These are phyloP conservation scores for Triangularia setosa DNA, from an alignment of 2,329 filamentous ascomycete species.

Conservation along the genomic window DNA sequence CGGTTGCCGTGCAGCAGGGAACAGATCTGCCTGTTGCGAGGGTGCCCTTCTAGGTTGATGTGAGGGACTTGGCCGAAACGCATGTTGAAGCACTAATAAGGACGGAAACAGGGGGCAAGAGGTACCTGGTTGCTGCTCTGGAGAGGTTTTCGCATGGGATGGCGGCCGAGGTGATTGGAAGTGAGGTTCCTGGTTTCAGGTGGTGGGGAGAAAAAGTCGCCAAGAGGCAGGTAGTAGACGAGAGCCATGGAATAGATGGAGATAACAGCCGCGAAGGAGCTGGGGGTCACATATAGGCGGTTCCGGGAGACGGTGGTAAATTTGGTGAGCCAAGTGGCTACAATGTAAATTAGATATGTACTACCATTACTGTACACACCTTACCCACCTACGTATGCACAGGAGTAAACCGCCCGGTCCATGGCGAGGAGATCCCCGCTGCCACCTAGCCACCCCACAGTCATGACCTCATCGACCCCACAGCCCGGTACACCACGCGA, in stretches of 20 bases:
- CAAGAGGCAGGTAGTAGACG: constrained; percentile 35
- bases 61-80: constrained; percentile 41
- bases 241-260: constrained; percentile 41
- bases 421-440: too few relatives aligned
- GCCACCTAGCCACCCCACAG: background rate
- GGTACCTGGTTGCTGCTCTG: constrained; percentile 38
- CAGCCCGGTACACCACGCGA: background rate
- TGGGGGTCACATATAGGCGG: constrained; percentile 36
- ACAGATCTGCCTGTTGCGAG: constrained; percentile 37
- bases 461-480: background rate
- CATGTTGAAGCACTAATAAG: constrained; percentile 41
- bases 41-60: constrained; percentile 45
- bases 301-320: constrained; percentile 37
- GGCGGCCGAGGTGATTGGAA: constrained; percentile 40
- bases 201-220: constrained; percentile 15
- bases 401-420: too few relatives aligned
- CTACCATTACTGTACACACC: too few relatives aligned
- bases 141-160: constrained; percentile 45
- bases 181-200: constrained; percentile 35
- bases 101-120: constrained; percentile 35
- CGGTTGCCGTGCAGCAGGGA: constrained; percentile 14
- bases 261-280: constrained; percentile 36
- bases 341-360: constrained; percentile 13
- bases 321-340: constrained; percentile 28
- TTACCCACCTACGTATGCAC: too few relatives aligned